Evolutionary conservation across 2,329 filamentous ascomycete genomes (phyloP).

Genomic region (Rachicladosporium sp.): DNA sequence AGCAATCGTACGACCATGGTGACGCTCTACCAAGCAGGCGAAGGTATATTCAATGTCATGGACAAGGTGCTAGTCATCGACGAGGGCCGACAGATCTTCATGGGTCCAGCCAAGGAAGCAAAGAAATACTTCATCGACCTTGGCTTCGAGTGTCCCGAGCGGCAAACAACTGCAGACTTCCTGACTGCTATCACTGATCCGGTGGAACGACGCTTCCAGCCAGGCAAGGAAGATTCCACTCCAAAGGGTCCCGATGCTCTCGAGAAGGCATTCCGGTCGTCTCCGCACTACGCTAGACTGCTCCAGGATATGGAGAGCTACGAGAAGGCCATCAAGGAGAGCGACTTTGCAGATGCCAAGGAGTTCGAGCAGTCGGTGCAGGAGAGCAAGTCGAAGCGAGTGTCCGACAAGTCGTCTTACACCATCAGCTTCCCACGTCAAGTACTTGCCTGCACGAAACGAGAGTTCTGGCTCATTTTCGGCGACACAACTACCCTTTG

Average conservation of each 20-base stretch:
- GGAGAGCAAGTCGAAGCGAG: slow-evolving; percentile 53
- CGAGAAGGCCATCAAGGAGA: slow-evolving; percentile 44
- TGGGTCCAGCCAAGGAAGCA: slow-evolving; percentile 49
- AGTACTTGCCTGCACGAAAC: slow-evolving; percentile 53
- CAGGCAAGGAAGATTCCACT: slow-evolving; percentile 51
- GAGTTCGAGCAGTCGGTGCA: slow-evolving; percentile 52
- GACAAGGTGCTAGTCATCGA: slow-evolving; percentile 74
- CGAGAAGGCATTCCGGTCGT: slow-evolving; percentile 53
- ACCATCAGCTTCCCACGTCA: slow-evolving; percentile 64
- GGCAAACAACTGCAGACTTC: slow-evolving; percentile 66
- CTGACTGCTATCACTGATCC: slow-evolving; percentile 65
- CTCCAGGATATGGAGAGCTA: slow-evolving; percentile 50
- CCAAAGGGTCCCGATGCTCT: slow-evolving; percentile 61
- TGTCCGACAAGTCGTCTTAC: slow-evolving; percentile 60
- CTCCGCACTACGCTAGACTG: slow-evolving; percentile 48
- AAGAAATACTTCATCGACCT: slow-evolving; percentile 54
- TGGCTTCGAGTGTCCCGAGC: slow-evolving; percentile 47
- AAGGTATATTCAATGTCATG: slow-evolving; percentile 60
- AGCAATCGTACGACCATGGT: slow-evolving; percentile 58
- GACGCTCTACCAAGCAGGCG: slow-evolving; percentile 59
- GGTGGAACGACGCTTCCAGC: slow-evolving; percentile 54
- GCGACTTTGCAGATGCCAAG: slow-evolving; percentile 47
- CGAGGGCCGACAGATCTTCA: slow-evolving; percentile 55
- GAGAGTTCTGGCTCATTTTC: slow-evolving; percentile 67
- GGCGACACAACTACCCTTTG: slow-evolving; percentile 64